phyloP scores from a whole-genome alignment of 148 eudicot species.

The Camellia lanceoleosa region DNA sequence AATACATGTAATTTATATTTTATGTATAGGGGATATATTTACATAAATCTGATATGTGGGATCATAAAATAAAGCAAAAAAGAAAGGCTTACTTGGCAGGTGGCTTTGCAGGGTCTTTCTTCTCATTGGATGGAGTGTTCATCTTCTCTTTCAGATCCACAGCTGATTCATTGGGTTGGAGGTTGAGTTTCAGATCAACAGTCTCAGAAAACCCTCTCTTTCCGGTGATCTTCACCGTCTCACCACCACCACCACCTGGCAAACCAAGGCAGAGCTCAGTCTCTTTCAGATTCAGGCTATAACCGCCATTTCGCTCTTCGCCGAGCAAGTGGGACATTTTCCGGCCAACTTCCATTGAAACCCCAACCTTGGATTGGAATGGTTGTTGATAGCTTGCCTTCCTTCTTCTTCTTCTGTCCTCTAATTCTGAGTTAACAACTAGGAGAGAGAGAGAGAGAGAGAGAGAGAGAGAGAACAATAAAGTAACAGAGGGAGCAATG shows the following conservation, averaged over 20 bases:
- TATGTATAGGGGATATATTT: too few species aligned
- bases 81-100: conserved; percentile 35
- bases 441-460: conserved; percentile 13
- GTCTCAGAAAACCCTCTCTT: conserved; percentile 59
- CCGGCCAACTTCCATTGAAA: conserved; percentile 17
- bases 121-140: conserved; percentile 25
- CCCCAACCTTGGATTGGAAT: not conserved
- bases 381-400: not conserved
- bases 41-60: too few species aligned
- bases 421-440: not conserved
- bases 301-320: not conserved
- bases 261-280: conserved; percentile 61
- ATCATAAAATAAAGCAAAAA: not conserved
- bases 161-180: conserved; percentile 23
- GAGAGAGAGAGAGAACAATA: conserved; percentile 20
- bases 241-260: conserved; percentile 41
- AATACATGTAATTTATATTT: not conserved
- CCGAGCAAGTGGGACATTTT: conserved; percentile 9
- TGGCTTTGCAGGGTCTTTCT: conserved; percentile 39
- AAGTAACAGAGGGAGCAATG: conserved; percentile 23
- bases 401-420: not conserved
- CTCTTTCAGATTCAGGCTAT: conserved; percentile 33
- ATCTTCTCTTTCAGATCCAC: conserved; percentile 27
- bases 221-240: conserved; percentile 28
- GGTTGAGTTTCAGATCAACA: conserved; percentile 54